phyloP scores from a whole-genome alignment of 2,329 filamentous ascomycete genomes.

The Cucurbitaria berberidis region DNA sequence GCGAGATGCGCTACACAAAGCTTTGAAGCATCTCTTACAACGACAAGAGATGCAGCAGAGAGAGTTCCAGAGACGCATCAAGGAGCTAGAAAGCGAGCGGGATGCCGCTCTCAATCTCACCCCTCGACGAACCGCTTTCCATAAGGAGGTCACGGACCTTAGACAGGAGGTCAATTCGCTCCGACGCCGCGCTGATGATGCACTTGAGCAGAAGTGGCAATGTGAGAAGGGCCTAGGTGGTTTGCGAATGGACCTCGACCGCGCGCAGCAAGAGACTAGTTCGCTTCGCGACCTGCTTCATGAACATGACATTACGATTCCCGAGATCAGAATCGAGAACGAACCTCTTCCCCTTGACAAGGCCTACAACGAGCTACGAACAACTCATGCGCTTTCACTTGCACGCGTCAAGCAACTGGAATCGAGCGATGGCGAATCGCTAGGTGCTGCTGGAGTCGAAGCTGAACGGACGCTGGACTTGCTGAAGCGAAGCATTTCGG shows the following conservation, averaged over 20 bases:
- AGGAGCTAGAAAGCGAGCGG: slow-evolving; percentile 76
- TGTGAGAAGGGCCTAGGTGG: slow-evolving; percentile 89
- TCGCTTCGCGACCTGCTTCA: slow-evolving; percentile 79
- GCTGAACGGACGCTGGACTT: slow-evolving; percentile 68
- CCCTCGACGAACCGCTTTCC: slow-evolving; percentile 78
- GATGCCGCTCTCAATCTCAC: slow-evolving; percentile 72
- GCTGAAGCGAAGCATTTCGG: slow-evolving; percentile 71
- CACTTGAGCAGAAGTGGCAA: slow-evolving; percentile 93
- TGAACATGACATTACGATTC: slow-evolving; percentile 81
- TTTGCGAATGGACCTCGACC: slow-evolving; percentile 94
- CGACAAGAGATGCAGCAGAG: slow-evolving; percentile 84
- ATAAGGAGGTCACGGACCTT: slow-evolving; percentile 79
- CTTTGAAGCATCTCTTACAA: slow-evolving; percentile 82
- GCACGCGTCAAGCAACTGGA: slow-evolving; percentile 71
- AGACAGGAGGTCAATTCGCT: slow-evolving; percentile 85
- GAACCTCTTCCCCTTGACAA: slow-evolving; percentile 73
- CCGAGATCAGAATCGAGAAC: slow-evolving; percentile 60
- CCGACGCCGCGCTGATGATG: slow-evolving; percentile 87
- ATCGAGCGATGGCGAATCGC: slow-evolving; percentile 52
- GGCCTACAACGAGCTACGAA: slow-evolving; percentile 77
- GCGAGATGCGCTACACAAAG: slow-evolving; percentile 86
- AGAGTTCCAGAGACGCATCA: slow-evolving; percentile 82
- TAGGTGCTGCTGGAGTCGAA: slow-evolving; percentile 51
- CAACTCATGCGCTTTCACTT: slow-evolving; percentile 70
- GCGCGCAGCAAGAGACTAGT: slow-evolving; percentile 88